Evolutionary conservation across 768 basidiomycete genomes (phyloP), one percentile per base, ranked within the genome.

Genomic region (Amanita pallidorosea): DNA sequence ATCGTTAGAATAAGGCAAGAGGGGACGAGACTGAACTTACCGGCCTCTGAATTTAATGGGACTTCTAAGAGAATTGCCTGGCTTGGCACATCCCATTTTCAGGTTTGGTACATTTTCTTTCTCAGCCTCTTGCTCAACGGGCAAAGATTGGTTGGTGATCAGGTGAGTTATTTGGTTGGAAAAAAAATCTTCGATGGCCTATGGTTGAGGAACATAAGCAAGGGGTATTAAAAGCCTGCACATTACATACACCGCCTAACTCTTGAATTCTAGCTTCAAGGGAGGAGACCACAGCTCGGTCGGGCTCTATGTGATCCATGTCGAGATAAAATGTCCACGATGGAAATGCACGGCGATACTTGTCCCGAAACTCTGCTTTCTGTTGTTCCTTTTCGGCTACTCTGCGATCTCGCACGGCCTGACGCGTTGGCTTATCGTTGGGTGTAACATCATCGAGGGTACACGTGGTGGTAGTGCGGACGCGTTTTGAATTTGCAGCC

Each of bases 111-210:
- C 61, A 60, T 89, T 88, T 64, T 88, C 87, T 63, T 88, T 88
- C 63, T 85, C 79, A 5, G 68, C 65, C 17, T 41, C 53, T 53
- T 65, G 66, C 17, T 66, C 53, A 45, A 63, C 49, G 37, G 71
- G 66, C 47, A 66, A 55, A 31, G 69, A 62, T 49, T 73, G 71
- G 58, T 85, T 76, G 48, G 86, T 88, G 61, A 95, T 83, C 55
- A 97, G 74, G 68, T 98, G 95, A 0, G 92, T 93, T 22, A 95
- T 80, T 44, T 80, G 75, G 44, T 75, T 81, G 27, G 87, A 89
- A 65, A 97, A 94, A 73, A 96, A 96, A 54, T 82, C 77, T 45
- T 95, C 90, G 51, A 91, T 77, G 51, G 72, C 73, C 96, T 98
- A 60, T 33, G 53, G 17, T 46, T 40, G 45, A 20, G 6, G 18